Base-by-base conservation (phyloP, 768 basidiomycete species). In the Tephrocybe rancida region DNA sequence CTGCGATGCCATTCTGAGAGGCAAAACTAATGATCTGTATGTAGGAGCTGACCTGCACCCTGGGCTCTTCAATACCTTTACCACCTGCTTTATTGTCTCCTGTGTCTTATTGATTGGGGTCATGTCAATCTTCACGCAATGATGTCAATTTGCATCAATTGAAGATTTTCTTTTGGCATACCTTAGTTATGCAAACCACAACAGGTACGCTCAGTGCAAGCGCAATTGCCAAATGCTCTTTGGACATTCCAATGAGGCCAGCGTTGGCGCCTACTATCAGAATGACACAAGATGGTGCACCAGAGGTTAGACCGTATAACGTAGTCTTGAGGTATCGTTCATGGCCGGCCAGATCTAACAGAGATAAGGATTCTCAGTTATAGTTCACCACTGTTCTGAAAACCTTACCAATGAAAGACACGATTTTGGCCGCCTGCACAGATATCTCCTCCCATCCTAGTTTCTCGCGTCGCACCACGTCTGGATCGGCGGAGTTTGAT, bases 381-480 rank as follows among this genome's bases (percentile, higher is more conserved):
- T 21, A 44, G 7, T 21, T 18, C 11, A 7, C 25, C 13, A 35
- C 10, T 24, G 38, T 16, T 44, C 46, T 10, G 19, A 14, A 5
- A 16, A 8, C 10, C 70, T 42, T 56, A 87, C 90, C 91, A 59
- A 91, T 95, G 68, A 98, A 99, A 21, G 90, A 91, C 43, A 98
- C 84, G 13, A 98, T 92, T 73, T 98, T 98, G 18, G 92, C 87
- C 0, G 92, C 87, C 61, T 88, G 84, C 19, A 85, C 71, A 30
- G 93, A 92, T 19, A 98, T 98, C 64, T 97, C 90, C 60, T 98
- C 95, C 97, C 97, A 99, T 6, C 87, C 86, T 57, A 97, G 76
- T 70, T 91, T 95, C 74, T 98, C 95, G 19, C 87, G 81, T 46
- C 91, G 82, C 35, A 86, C 75, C 4, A 79, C 77, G 43, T 90